A percentile compares a stretch with the other conserved stretches of the same genome.
These are phyloP conservation scores for Nothophoma quercina DNA, from an alignment of 2,329 filamentous ascomycete species.

Conservation along the genomic window DNA sequence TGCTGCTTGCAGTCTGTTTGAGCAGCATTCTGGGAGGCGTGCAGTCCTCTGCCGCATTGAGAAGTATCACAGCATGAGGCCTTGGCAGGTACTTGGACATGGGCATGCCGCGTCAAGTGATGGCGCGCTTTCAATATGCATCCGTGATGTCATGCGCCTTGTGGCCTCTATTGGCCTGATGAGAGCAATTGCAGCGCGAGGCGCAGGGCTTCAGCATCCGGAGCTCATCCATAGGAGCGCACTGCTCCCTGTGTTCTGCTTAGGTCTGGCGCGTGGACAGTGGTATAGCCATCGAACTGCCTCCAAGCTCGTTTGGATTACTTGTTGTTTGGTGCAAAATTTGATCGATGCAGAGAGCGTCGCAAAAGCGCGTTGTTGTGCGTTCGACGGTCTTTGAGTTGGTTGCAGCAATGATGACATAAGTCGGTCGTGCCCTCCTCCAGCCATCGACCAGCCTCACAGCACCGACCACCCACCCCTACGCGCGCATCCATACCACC, in stretches of 20 bases:
- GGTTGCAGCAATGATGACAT: conserved; percentile 14
- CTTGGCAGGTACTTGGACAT: conserved; percentile 29
- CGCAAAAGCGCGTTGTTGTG: too few species aligned
- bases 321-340: too few species aligned
- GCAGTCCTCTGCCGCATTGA: conserved; percentile 4
- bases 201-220: not conserved
- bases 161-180: not conserved
- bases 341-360: too few species aligned
- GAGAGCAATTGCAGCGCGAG: not conserved
- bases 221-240: too few species aligned
- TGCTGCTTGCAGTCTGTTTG: conserved; percentile 13
- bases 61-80: conserved; percentile 18
- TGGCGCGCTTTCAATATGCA: conserved; percentile 14
- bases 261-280: too few species aligned
- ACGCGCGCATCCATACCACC: conserved; percentile 30
- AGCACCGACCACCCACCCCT: conserved; percentile 26
- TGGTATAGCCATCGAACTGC: too few species aligned
- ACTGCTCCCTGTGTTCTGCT: too few species aligned
- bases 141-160: conserved; percentile 15
- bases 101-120: conserved; percentile 16
- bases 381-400: not conserved
- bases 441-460: conserved; percentile 20
- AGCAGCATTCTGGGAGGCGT: not conserved
- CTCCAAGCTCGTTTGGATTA: too few species aligned
- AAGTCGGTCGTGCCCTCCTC: conserved; percentile 14